These are phyloP conservation scores for Linnemannia schmuckeri DNA, from an alignment of 192 early-diverging fungal species.

Conservation along the genomic window DNA sequence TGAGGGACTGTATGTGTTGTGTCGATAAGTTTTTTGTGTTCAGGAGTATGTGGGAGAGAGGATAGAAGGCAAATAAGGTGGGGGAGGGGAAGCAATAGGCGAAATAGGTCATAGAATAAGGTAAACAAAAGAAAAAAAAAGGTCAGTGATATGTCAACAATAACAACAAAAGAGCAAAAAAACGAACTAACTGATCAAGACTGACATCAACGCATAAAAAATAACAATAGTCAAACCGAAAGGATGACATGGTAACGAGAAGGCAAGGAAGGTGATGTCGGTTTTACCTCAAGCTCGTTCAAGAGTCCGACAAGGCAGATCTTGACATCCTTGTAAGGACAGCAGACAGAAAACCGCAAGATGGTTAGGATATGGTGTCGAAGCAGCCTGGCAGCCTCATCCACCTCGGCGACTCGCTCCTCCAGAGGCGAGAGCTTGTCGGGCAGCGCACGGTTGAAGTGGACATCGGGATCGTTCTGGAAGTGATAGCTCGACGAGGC, in stretches of 20 bases:
- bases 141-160: not conserved
- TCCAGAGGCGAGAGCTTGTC: slow-evolving; percentile 53
- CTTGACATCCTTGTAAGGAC: slow-evolving; percentile 67
- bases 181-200: not conserved
- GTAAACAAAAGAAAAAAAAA: not conserved
- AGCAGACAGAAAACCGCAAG: slow-evolving; percentile 61
- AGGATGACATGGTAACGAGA: not conserved
- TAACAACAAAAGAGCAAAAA: not conserved
- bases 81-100: not conserved
- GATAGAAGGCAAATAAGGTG: not conserved
- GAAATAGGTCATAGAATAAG: not conserved
- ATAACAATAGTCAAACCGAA: slow-evolving; percentile 10
- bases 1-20: slow-evolving; percentile 34
- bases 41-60: not conserved
- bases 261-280: not conserved
- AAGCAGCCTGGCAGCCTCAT: slow-evolving; percentile 50
- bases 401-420: slow-evolving; percentile 51
- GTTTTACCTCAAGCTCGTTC: slow-evolving; percentile 57
- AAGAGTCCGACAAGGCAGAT: slow-evolving; percentile 61
- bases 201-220: slow-evolving; percentile 6
- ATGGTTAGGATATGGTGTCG: slow-evolving; percentile 64
- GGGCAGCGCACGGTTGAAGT: slow-evolving; percentile 49
- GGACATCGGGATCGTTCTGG: slow-evolving; percentile 56
- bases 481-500: slow-evolving; percentile 50
- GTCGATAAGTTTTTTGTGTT: not conserved